These are phyloP conservation scores for Saururus chinensis DNA, from an alignment of 164 flowering plant species.

Conservation along the genomic window DNA sequence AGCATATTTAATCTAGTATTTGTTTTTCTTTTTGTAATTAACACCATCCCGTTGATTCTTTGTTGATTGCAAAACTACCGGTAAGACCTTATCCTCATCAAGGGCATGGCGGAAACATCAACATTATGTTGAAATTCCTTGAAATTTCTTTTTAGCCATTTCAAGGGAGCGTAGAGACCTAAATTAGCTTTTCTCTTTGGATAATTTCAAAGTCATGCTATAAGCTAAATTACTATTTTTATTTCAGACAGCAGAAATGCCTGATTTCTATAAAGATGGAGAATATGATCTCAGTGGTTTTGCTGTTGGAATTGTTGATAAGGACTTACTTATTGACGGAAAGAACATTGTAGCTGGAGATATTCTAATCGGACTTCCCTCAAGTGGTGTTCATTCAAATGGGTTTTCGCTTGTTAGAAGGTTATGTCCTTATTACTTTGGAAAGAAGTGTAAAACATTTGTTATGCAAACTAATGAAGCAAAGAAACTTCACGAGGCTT, in stretches of 20 bases:
- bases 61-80: too few relatives aligned
- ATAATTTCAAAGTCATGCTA: too few relatives aligned
- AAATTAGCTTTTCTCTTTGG: too few relatives aligned
- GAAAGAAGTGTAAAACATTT: background rate
- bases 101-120: too few relatives aligned
- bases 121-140: too few relatives aligned
- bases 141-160: too few relatives aligned
- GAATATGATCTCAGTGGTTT: conserved; percentile 96
- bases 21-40: too few relatives aligned
- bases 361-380: conserved; percentile 85
- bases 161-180: too few relatives aligned
- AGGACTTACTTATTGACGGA: conserved; percentile 82
- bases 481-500: background rate
- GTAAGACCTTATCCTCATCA: too few relatives aligned
- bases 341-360: conserved; percentile 74
- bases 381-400: conserved; percentile 96
- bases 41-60: too few relatives aligned
- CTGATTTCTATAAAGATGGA: conserved; percentile 75
- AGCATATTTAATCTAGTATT: too few relatives aligned
- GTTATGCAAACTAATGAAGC: background rate
- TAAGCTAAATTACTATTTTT: background rate
- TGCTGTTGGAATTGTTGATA: conserved; percentile 78
- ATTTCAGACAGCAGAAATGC: conserved; percentile 93
- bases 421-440: conserved; percentile 17
- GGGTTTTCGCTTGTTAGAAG: conserved; percentile 97